Conservation (phyloP, 139 green algal genomes). For the Tetradesmus lagerheimii region DNA sequence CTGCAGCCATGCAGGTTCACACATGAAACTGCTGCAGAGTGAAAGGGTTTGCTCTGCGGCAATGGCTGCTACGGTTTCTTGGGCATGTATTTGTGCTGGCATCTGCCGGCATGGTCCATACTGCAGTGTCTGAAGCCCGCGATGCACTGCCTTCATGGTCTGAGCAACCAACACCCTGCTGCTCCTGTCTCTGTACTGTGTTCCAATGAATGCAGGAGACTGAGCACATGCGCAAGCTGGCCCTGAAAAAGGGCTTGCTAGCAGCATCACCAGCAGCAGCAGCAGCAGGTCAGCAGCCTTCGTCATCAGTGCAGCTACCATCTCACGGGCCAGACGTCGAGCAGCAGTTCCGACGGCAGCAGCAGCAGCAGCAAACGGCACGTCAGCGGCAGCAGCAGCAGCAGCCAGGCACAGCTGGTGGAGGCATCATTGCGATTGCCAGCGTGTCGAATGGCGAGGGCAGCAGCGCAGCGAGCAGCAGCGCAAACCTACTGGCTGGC, state of each 20-base stretch:
- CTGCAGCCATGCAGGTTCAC: too few relatives aligned
- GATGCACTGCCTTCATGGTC: too few relatives aligned
- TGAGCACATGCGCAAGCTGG: not conserved
- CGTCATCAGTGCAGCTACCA: constrained; percentile 17
- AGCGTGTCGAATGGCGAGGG: not conserved
- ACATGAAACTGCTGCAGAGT: too few relatives aligned
- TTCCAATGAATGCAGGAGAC: not conserved
- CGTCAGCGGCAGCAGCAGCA: not conserved
- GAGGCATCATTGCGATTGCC: constrained; percentile 33
- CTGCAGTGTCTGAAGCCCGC: too few relatives aligned
- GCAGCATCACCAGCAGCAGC: not conserved
- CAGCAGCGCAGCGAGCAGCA: not conserved
- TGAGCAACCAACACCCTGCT: too few relatives aligned
- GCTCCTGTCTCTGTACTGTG: not conserved
- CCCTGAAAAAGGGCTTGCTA: not conserved
- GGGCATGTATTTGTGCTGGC: too few relatives aligned
- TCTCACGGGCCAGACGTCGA: constrained; percentile 9
- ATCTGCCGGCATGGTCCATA: not conserved
- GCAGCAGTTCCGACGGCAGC: not conserved
- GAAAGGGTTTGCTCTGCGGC: too few relatives aligned
- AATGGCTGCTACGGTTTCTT: too few relatives aligned
- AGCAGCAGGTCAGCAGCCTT: not conserved
- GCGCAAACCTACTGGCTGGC: not conserved
- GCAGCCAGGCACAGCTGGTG: constrained; percentile 2
- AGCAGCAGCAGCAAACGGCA: not conserved